Conservation (phyloP, 441 rosid species). For the Gossypium gossypioides region DNA sequence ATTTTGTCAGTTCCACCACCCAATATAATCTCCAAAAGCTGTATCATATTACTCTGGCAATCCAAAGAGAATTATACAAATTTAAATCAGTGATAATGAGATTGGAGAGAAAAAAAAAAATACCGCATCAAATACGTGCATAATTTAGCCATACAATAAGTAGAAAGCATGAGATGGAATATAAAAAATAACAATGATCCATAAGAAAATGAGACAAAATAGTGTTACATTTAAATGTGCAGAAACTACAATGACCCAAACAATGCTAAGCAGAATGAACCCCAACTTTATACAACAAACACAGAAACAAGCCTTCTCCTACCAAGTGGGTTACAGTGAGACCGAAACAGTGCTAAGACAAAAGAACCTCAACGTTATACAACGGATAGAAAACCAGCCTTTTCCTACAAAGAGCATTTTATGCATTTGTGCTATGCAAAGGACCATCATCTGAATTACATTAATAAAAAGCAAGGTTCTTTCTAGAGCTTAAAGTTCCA, state of each 20-base stretch:
- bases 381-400: neutral
- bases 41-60: constrained; percentile 50
- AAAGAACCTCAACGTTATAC: neutral
- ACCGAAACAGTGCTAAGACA: neutral
- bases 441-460: neutral
- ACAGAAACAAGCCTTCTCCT: neutral
- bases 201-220: constrained; percentile 1
- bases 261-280: neutral
- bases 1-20: constrained; percentile 53
- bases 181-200: neutral
- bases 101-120: constrained; percentile 2
- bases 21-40: constrained; percentile 73
- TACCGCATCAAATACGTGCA: neutral
- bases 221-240: constrained; percentile 3
- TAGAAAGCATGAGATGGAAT: neutral
- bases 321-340: neutral
- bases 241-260: neutral
- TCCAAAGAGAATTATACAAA: constrained; percentile 20
- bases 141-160: neutral
- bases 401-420: neutral
- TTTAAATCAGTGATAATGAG: constrained; percentile 13
- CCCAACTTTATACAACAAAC: neutral
- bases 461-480: neutral
- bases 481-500: neutral
- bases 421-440: neutral